Base-by-base conservation (phyloP, 305 asterid species). In the Fraxinus baroniana region DNA sequence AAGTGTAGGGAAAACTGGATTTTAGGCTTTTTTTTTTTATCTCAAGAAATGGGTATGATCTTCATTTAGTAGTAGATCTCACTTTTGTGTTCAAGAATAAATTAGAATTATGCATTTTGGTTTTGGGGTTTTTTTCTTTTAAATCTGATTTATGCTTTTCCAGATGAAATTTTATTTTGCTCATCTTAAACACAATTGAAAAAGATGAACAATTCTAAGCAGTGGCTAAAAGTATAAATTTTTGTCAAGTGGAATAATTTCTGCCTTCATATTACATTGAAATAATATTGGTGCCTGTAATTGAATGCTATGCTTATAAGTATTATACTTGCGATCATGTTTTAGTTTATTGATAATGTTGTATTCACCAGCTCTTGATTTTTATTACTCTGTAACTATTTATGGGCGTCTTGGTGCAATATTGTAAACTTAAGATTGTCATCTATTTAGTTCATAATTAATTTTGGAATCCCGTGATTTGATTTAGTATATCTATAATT, bases 1-100 rank as follows among this genome's bases (percentile, higher is more conserved):
- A 77, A 74, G 66, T 83, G 84, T 82, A 74, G 33, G 81, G 22
- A 81, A 83, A 83, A 39, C 84, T 74, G 76, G 82, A 80, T 82
- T 84, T 57, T 85, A 79, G 85, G 81, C 86, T 87, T 81, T 83
- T 35, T 35, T 83, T 86, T 73, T 55, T 79, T 60, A 83, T 68
- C 35, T 82, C 79, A 80, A 80, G 79, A 87, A 37, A 88, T 90
- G 89, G 91, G 93, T 87, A 86, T 79, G 79, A 15, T n/a, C 72
- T 83, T 85, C 30, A 35, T 79, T 83, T 79, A 32, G 70, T 30
- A 26, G 68, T 20, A 22, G 18, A 84, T 82, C 35, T 70, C 73
- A n/a, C 18, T 73, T 77, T 79, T 57, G 41, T 55, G 28, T 60
- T 73, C 80, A 73, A 36, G 78, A 30, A 60, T 24, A 55, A 60